Evolutionary conservation across 2,329 filamentous ascomycete genomes (phyloP).

Genomic region (Cryphonectria naterciae): DNA sequence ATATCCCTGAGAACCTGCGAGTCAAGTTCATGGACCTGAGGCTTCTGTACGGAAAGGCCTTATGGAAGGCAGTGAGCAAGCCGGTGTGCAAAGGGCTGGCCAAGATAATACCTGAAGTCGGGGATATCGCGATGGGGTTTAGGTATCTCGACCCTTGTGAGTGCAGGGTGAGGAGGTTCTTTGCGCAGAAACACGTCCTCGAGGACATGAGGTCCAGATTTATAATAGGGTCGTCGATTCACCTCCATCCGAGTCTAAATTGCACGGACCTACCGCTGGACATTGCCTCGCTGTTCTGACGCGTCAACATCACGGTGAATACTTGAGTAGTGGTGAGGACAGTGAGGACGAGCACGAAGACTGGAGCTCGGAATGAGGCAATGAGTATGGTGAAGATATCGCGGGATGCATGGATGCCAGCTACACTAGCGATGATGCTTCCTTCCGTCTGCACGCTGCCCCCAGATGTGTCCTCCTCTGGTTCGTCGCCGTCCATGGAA

Average conservation of each 20-base stretch:
- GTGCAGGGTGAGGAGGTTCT: not conserved
- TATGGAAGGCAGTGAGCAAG: not conserved
- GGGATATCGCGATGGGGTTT: not conserved
- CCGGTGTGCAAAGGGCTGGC: not conserved
- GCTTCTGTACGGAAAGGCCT: not conserved
- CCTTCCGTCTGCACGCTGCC: not conserved
- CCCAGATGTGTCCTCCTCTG: not conserved
- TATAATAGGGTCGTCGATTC: not conserved
- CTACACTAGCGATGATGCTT: not conserved
- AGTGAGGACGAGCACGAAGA: not conserved
- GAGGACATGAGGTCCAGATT: too few relatives aligned
- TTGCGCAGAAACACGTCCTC: not conserved
- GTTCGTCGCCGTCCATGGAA: too few relatives aligned
- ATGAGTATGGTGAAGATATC: not conserved
- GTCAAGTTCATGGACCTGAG: slow-evolving; percentile 4
- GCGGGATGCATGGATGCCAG: not conserved
- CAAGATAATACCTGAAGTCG: not conserved
- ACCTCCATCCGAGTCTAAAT: not conserved
- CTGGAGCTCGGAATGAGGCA: not conserved
- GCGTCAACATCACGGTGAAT: not conserved
- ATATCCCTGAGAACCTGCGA: not conserved
- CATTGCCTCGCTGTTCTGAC: not conserved
- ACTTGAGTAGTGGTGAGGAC: not conserved
- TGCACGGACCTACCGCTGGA: slow-evolving; percentile 6
- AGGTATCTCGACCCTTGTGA: not conserved